These are phyloP conservation scores for Moricandia arvensis DNA, from an alignment of 345 rosid genomes.

Conservation along the genomic window DNA sequence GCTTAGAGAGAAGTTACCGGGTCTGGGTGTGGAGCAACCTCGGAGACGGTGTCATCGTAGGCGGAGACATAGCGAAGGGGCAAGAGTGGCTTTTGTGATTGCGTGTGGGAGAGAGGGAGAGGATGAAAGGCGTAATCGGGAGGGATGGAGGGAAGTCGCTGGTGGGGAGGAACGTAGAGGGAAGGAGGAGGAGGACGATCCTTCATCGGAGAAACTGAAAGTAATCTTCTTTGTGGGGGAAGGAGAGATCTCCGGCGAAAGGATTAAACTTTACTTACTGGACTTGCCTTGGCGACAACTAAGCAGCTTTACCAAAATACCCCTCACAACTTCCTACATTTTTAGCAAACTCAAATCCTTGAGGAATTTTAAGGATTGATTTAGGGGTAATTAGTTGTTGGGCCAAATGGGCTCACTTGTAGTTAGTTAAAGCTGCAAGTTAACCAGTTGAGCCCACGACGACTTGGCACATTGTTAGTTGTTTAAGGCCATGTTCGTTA, in stretches of 20 bases:
- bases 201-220: conserved; percentile 52
- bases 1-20: conserved; percentile 12
- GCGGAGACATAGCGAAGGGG: conserved; percentile 32
- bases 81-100: background rate
- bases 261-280: background rate
- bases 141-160: conserved; percentile 41
- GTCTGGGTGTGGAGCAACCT: background rate
- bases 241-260: conserved; percentile 15
- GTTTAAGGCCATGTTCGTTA: too few species aligned
- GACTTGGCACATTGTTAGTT: background rate
- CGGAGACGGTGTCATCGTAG: conserved; percentile 28
- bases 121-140: conserved; percentile 35
- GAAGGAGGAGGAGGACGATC: conserved; percentile 61
- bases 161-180: conserved; percentile 77
- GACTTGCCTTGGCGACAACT: background rate
- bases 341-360: background rate
- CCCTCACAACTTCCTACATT: background rate
- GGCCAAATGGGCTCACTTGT: background rate
- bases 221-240: conserved; percentile 26
- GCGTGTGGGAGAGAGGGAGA: conserved; percentile 29
- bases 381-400: background rate
- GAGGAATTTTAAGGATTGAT: background rate
- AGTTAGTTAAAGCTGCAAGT: background rate
- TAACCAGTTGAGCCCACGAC: background rate
- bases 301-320: background rate